Base-by-base conservation (phyloP, 345 rosid genomes). In the Syzygium oleosum region DNA sequence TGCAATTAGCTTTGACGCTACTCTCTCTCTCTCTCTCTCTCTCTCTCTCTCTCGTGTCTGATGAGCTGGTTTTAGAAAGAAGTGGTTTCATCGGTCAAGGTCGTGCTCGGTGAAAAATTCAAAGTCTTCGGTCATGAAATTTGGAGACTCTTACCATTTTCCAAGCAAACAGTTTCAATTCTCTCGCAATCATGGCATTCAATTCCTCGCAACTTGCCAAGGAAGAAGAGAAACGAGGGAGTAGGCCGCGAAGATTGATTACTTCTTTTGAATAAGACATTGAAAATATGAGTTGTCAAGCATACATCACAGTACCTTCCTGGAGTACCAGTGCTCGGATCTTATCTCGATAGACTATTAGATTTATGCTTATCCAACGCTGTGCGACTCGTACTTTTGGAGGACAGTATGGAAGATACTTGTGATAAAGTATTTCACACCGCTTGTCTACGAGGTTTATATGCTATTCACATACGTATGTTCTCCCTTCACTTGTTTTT, bases 371-470 rank as follows among this genome's bases (percentile, higher is more conserved):
- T 29, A 61, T n/a, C 15, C 2, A 59, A 27, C 1, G 2, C 8
- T 0, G 0, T 3, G 31, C 6, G 19, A 61, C 68, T 61, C 34
- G 6, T 61, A 6, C 13, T 61, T 22, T 56, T 56, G 25, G 10
- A 51, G 27, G 61, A 56, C 4, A 12, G 12, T 56, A 56, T 56
- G 25, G 2, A 56, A 9, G 9, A 2, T 23, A 0, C 12, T 56
- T 56, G n/a, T 23, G 61, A 3, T 23, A 9, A 56, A 56, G 4
- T 23, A 56, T 23, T 0, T 4, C 0, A 1, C 13, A 9, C 17
- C 2, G 4, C 10, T 56, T 22, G 5, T 22, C 10, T 56, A 1
- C 5, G 1, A 56, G 61, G 4, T 56, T 56, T 56, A 56, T 56
- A 23, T 56, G 4, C 9, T 22, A 0, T 56, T 56, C 23, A 56